These are phyloP conservation scores for Pilasporangium apinafurcum DNA, from an alignment of 352 stramenopile species.

Conservation along the genomic window DNA sequence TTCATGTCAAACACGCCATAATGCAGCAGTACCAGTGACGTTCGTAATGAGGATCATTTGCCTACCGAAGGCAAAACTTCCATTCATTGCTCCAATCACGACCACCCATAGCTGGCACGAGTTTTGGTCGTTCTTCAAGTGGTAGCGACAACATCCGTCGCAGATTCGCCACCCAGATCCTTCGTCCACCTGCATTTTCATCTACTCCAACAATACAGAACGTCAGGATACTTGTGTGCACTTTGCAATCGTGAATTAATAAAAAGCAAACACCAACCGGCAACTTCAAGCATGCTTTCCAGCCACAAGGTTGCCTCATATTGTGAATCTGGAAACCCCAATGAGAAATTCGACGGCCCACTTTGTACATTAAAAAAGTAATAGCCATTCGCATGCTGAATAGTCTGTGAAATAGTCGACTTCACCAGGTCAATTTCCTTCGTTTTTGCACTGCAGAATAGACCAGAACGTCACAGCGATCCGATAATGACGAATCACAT, in stretches of 20 bases:
- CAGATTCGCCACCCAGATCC: conserved; percentile 60
- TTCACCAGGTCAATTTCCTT: conserved; percentile 75
- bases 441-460: conserved; percentile 22
- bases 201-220: conserved; percentile 16
- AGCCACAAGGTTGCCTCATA: conserved; percentile 46
- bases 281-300: conserved; percentile 56
- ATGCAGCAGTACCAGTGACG: neutral
- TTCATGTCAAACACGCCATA: neutral
- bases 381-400: conserved; percentile 35
- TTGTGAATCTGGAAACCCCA: conserved; percentile 48
- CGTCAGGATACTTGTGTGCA: neutral
- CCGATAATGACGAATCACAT: neutral
- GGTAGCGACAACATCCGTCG: conserved; percentile 41
- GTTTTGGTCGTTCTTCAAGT: conserved; percentile 35
- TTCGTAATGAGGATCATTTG: neutral
- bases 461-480: neutral
- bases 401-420: conserved; percentile 30
- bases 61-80: conserved; percentile 63
- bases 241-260: neutral
- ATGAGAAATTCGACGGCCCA: conserved; percentile 25
- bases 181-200: conserved; percentile 62
- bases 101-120: conserved; percentile 51
- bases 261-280: conserved; percentile 9
- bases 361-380: conserved; percentile 57
- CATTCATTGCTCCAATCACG: conserved; percentile 80